Evolutionary conservation across 2,329 filamentous ascomycete species (phyloP).

Genomic region (Scytalidium sp.): DNA sequence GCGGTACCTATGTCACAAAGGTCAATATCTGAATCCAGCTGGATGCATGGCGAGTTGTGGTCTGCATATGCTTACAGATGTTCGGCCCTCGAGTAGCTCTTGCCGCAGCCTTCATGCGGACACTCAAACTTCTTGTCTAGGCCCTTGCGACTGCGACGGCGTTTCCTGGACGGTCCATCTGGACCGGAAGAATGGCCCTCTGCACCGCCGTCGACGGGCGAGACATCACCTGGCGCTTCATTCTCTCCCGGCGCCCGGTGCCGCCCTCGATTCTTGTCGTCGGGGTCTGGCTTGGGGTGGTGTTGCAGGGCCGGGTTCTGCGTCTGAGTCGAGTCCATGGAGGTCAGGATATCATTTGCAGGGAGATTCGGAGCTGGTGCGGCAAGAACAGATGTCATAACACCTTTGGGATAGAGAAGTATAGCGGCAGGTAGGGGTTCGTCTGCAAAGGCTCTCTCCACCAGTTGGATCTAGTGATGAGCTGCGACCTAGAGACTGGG

Average conservation of each 20-base stretch:
- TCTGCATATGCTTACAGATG: slow-evolving; percentile 70
- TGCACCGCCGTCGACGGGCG: slow-evolving; percentile 16
- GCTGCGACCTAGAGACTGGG: too few species aligned
- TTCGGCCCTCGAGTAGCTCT: slow-evolving; percentile 94
- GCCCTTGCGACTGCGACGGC: slow-evolving; percentile 71
- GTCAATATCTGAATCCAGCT: slow-evolving; percentile 11
- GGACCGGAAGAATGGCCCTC: slow-evolving; percentile 27
- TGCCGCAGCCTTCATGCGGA: slow-evolving; percentile 81
- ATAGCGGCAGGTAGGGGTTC: too few species aligned
- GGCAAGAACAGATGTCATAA: slow-evolving; percentile 30
- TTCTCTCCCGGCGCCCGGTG: slow-evolving; percentile 18
- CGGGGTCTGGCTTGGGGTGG: slow-evolving; percentile 18
- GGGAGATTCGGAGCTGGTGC: slow-evolving; percentile 21
- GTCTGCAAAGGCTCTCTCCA: too few species aligned
- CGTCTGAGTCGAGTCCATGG: slow-evolving; percentile 21
- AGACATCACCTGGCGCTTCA: slow-evolving; percentile 18
- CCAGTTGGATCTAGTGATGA: too few species aligned
- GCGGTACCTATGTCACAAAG: slow-evolving; percentile 55
- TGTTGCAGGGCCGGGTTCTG: slow-evolving; percentile 19
- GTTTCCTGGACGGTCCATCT: slow-evolving; percentile 42
- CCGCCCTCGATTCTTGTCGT: slow-evolving; percentile 26
- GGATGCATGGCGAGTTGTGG: not conserved
- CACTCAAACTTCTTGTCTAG: slow-evolving; percentile 83
- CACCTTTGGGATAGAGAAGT: too few species aligned
- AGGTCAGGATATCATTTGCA: slow-evolving; percentile 19